Base-by-base conservation (phyloP, 306 rosid genomes). In the Lagenaria siceraria region DNA sequence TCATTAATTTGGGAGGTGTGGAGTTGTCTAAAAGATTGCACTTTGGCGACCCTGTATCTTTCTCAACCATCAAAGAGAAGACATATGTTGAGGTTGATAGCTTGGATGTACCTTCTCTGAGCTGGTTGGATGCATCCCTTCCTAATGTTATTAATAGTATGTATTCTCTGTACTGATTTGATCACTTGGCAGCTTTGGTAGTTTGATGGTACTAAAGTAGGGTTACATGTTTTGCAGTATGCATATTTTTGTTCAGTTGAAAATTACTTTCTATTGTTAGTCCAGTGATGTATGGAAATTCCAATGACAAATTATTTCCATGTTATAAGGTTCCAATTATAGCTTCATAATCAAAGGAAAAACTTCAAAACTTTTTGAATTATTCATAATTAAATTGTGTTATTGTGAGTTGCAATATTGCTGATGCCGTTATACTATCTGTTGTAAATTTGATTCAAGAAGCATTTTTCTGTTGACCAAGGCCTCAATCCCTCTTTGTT, bases 91-190 rank as follows among this genome's bases (percentile, higher is more conserved):
- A 82, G 72, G 82, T 62, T 14, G 27, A 80, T 65, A 79, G 59
- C 83, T 84, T 89, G 82, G 87, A 91, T 87, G 62, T 86, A 84
- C 85, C 93, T 82, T 86, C 85, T 75, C 88, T 94, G 81, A 88
- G 87, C 79, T 91, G 93, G 96, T 88, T 87, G 90, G 92, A 87
- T 77, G 83, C 84, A 78, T 48, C 87, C 82, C 87, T 88, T 73
- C 89, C 90, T 78, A 96, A 92, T 80, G 85, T 94, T 77, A 83
- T 84, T 43, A 82, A 85, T 79, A 89, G 98, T 94, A 91, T 56
- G 98, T 91, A 74, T 82, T 81, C 79, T 60, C 49, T 80, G 51
- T 61, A 74, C 66, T 79, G 64, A 64, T 80, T 79, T 64, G 31
- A 6, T 77, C 59, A 46, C 33, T 65, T 70, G 15, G 36, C 21